Conservation (phyloP, 1,139 yeast species). For the Pichia sp. region DNA sequence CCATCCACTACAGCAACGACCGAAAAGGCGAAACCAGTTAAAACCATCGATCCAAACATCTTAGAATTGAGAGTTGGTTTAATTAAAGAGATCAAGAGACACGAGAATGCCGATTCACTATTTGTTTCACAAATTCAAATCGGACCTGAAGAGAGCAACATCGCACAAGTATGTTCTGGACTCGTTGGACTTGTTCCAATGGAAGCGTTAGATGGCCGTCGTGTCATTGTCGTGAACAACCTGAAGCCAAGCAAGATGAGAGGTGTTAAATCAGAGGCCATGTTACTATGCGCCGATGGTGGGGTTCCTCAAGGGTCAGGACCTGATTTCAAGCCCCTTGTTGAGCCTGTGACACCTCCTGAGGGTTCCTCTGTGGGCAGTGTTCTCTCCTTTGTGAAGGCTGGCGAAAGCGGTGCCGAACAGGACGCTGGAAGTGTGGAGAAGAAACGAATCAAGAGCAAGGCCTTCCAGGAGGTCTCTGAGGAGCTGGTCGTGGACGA, state of each 20-base stretch:
- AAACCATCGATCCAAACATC: slow-evolving; percentile 19
- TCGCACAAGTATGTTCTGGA: slow-evolving; percentile 56
- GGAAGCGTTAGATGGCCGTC: slow-evolving; percentile 46
- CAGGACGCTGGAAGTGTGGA: slow-evolving; percentile 8
- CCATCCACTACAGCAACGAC: background rate
- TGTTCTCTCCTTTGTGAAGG: slow-evolving; percentile 33
- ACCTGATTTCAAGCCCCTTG: slow-evolving; percentile 16
- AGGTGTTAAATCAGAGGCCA: slow-evolving; percentile 56
- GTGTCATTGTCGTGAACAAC: slow-evolving; percentile 56
- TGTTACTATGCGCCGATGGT: slow-evolving; percentile 46
- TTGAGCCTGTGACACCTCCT: slow-evolving; percentile 35
- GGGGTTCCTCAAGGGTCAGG: slow-evolving; percentile 1
- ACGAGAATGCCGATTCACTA: slow-evolving; percentile 52
- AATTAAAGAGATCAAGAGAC: slow-evolving; percentile 42
- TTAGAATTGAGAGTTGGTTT: slow-evolving; percentile 42
- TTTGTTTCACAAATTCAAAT: slow-evolving; percentile 49
- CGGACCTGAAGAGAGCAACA: slow-evolving; percentile 18
- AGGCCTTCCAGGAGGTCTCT: slow-evolving; percentile 38
- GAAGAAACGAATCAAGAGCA: slow-evolving; percentile 36
- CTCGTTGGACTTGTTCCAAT: slow-evolving; percentile 50
- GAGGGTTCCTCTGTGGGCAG: slow-evolving; percentile 32
- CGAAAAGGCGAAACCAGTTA: background rate
- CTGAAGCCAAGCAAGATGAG: slow-evolving; percentile 68
- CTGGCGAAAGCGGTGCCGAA: background rate
- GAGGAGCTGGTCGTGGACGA: slow-evolving; percentile 24